Percentiles rank a stretch among this genome's conserved stretches.
phyloP scores from a whole-genome alignment of 805 yeast genomes.

The Saccharomycopsis fibuligera region DNA sequence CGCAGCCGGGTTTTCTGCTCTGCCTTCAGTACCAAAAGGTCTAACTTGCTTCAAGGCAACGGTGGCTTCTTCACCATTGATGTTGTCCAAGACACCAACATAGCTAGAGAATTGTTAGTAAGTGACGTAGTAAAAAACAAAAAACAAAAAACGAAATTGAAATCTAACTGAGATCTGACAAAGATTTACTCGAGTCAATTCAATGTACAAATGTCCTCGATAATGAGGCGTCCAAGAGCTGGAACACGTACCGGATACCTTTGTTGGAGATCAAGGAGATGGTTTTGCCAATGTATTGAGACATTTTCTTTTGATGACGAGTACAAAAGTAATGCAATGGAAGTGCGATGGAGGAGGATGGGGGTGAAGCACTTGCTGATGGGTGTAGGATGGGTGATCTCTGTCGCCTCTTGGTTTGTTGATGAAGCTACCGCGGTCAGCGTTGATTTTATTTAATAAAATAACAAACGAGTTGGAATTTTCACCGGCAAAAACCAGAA shows the following conservation, averaged over 20 bases:
- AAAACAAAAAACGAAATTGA: neutral
- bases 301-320: too few relatives aligned
- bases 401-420: too few relatives aligned
- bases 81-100: constrained; percentile 80
- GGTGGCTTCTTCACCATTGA: constrained; percentile 86
- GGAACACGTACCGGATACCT: constrained; percentile 47
- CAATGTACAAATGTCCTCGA: too few relatives aligned
- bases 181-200: too few relatives aligned
- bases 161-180: neutral
- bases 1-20: constrained; percentile 59
- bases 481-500: too few relatives aligned
- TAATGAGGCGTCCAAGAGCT: neutral
- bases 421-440: too few relatives aligned
- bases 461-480: too few relatives aligned
- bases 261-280: constrained; percentile 74
- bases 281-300: constrained; percentile 87
- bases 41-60: constrained; percentile 76
- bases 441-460: too few relatives aligned
- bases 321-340: too few relatives aligned
- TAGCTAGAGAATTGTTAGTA: constrained; percentile 42
- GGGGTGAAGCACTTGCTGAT: too few relatives aligned
- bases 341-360: too few relatives aligned
- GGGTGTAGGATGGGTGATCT: too few relatives aligned
- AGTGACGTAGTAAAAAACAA: neutral
- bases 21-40: constrained; percentile 88